Evolutionary conservation across 768 basidiomycete genomes (phyloP).

Genomic region (Tulasnella calospora): DNA sequence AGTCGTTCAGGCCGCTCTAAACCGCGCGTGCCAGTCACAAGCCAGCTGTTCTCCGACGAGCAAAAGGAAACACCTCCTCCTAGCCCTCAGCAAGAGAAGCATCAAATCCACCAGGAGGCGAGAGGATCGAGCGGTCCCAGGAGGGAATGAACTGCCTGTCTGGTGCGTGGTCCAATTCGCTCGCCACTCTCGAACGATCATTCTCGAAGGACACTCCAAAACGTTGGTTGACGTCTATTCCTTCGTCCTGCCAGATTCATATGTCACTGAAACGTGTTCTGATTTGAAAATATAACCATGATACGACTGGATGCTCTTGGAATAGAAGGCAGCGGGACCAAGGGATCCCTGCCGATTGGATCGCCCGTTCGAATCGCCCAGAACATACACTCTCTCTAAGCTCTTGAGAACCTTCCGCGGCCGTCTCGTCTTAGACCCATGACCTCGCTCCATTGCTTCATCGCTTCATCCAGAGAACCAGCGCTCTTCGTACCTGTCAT

Average conservation of each 20-base stretch:
- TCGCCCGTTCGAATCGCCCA: neutral
- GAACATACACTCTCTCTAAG: neutral
- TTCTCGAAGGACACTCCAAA: neutral
- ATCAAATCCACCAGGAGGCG: neutral
- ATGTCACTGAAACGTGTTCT: neutral
- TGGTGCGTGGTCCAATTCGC: neutral
- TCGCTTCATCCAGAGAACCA: neutral
- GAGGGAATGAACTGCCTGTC: neutral
- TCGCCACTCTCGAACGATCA: neutral
- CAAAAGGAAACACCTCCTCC: neutral
- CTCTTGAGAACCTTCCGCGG: neutral
- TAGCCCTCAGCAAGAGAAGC: neutral
- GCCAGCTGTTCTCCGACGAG: neutral
- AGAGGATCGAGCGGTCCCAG: neutral
- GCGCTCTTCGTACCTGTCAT: neutral
- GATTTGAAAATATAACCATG: neutral
- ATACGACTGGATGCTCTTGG: neutral
- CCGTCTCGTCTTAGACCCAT: neutral
- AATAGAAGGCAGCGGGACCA: too few relatives aligned
- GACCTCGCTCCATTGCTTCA: neutral
- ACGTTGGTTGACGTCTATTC: neutral
- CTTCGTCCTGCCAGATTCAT: neutral
- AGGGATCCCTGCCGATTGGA: neutral
- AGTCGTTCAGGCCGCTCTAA: neutral
- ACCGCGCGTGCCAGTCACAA: neutral